Evolutionary conservation across 306 rosid genomes (phyloP), one percentile per base, ranked within the genome.

Genomic region (Vigna angularis): DNA sequence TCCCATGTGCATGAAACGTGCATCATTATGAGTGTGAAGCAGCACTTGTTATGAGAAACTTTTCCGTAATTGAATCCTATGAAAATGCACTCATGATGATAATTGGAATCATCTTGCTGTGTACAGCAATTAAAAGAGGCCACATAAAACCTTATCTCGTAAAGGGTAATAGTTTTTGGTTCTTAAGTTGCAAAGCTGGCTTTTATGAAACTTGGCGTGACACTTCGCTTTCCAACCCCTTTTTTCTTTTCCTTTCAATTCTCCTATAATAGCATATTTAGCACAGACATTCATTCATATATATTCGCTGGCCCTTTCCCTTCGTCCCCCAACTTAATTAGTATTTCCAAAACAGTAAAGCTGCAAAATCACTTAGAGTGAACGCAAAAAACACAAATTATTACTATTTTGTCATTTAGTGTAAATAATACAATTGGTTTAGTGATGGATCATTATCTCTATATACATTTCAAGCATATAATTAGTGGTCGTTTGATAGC

Each of bases 1-100:
- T 56, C 11, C 63, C 77, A 75, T 81, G 85, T 75, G 72, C 66
- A 59, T 69, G 58, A 58, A 74, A 56, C 58, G 75, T 66, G 71
- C 55, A 57, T 56, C 24, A 67, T 66, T 70, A 74, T 81, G 72
- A 81, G 9, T 26, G 61, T 28, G 79, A 73, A 73, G 36, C 50
- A 73, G 36, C 50, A 59, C 36, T 74, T 81, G 75, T 67, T 16
- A 80, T 73, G 28, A 75, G 16, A 4, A 81, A 58, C 51, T 75
- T 74, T 81, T 28, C 1, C 48, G 42, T 20, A 48, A 53, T 76
- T 34, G 70, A 55, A 59, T 56, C 51, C 32, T 9, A 56, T 55
- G 30, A 50, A 75, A 69, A 40, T 75, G 73, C 56, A 51, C 22
- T 57, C 34, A 62, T 72, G 47, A 68, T 79, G 63, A 64, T 71